A percentile compares a stretch with the other conserved stretches of the same genome.
Evolutionary conservation across 148 eudicot species (phyloP).

Genomic region (Chenopodium album): DNA sequence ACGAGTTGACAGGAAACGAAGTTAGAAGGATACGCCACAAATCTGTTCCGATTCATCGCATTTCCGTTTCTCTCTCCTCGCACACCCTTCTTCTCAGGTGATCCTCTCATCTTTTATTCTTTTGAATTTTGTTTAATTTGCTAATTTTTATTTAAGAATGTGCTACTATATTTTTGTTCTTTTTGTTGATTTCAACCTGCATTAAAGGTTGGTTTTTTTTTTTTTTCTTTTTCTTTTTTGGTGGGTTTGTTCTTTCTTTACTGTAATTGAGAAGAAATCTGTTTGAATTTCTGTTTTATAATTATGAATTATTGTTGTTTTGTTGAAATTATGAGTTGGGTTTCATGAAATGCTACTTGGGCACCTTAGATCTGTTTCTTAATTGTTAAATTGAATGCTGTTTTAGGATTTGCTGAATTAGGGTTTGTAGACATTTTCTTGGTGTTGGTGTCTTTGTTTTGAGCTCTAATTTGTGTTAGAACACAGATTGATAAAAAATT

Average conservation of each 20-base stretch:
- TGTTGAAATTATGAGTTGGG: neutral
- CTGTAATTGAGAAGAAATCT: neutral
- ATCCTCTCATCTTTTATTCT: slow-evolving; percentile 5
- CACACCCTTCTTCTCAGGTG: slow-evolving; percentile 22
- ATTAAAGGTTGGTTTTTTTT: neutral
- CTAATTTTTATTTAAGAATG: neutral
- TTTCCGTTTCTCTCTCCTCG: slow-evolving; percentile 8
- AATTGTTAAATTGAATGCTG: neutral
- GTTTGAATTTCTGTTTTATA: neutral
- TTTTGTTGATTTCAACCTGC: slow-evolving; percentile 1
- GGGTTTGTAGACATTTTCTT: neutral
- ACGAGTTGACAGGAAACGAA: neutral
- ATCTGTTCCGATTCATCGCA: slow-evolving; percentile 4
- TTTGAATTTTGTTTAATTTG: neutral
- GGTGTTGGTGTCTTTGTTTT: neutral
- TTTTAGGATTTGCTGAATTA: neutral
- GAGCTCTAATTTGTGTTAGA: neutral
- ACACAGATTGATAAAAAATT: neutral
- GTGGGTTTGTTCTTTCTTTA: neutral
- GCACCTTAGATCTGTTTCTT: neutral
- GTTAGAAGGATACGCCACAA: slow-evolving; percentile 24
- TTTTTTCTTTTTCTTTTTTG: neutral
- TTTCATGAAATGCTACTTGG: neutral
- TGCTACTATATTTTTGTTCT: neutral
- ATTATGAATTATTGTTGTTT: too few relatives aligned